Evolutionary conservation across 2,329 filamentous ascomycete species (phyloP).

Genomic region (Talaromyces islandicus): DNA sequence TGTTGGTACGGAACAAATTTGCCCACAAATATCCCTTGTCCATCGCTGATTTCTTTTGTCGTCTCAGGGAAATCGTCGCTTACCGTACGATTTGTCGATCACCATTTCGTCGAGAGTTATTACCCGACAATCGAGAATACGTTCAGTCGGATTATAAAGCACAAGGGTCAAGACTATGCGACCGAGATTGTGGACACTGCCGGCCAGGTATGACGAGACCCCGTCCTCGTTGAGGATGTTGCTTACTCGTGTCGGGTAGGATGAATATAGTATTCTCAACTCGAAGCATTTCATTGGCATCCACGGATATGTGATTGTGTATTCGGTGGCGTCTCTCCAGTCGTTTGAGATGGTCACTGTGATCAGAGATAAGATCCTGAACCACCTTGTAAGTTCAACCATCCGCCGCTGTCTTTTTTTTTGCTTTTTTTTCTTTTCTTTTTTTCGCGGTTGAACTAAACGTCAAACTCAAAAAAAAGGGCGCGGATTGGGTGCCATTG

Average conservation of each 20-base stretch:
- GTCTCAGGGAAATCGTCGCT: constrained; percentile 86
- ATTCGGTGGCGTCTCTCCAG: constrained; percentile 89
- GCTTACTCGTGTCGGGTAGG: constrained; percentile 44
- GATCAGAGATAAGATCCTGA: constrained; percentile 94
- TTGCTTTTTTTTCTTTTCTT: constrained; percentile 6
- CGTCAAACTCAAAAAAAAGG: constrained; percentile 53
- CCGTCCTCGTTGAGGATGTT: neutral
- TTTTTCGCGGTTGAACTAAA: constrained; percentile 4
- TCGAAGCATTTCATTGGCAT: constrained; percentile 99
- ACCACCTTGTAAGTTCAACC: constrained; percentile 66
- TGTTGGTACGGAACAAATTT: constrained; percentile 57
- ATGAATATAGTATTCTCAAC: constrained; percentile 98
- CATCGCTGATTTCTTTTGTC: constrained; percentile 8
- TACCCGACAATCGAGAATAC: constrained; percentile 99
- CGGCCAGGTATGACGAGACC: constrained; percentile 62
- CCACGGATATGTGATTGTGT: constrained; percentile 97
- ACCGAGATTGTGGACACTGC: constrained; percentile 98
- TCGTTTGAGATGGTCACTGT: constrained; percentile 97
- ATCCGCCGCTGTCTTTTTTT: constrained; percentile 5
- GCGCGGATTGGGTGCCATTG: constrained; percentile 85
- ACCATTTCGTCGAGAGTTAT: constrained; percentile 97
- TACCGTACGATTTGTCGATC: constrained; percentile 94
- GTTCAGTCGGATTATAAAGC: constrained; percentile 90
- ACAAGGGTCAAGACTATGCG: constrained; percentile 86
- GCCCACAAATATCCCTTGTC: constrained; percentile 1